A percentile compares a stretch with the other conserved stretches of the same genome.
Evolutionary conservation across 1,139 yeast genomes (phyloP).

Genomic region (Kurtzmaniella quercitrusa): DNA sequence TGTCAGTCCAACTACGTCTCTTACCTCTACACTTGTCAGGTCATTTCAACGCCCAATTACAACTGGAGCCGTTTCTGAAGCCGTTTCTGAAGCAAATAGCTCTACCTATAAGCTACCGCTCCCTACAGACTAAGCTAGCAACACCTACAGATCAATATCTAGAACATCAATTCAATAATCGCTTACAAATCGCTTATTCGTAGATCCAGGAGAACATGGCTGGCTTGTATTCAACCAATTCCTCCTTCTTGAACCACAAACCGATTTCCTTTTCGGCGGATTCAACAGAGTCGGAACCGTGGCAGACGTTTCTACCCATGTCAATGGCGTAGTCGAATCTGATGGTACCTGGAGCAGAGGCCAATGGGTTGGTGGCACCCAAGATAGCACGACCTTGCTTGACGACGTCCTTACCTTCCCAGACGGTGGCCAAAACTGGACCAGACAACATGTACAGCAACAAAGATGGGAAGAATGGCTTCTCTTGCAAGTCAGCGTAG

Average conservation of each 20-base stretch:
- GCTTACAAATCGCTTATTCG: conserved; percentile 51
- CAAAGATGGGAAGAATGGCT: conserved; percentile 97
- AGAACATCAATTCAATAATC: neutral
- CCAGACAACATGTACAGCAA: conserved; percentile 97
- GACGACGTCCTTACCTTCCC: conserved; percentile 99
- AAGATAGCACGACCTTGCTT: conserved; percentile 96
- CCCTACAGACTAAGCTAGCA: neutral
- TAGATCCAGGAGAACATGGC: conserved; percentile 85
- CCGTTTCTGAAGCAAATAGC: too few relatives aligned
- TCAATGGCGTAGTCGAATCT: conserved; percentile 96
- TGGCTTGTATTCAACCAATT: conserved; percentile 88
- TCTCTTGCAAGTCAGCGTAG: conserved; percentile 90
- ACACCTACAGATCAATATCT: neutral
- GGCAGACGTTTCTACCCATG: conserved; percentile 98
- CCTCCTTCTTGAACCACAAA: conserved; percentile 98
- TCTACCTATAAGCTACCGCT: too few relatives aligned
- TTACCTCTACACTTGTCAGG: too few relatives aligned
- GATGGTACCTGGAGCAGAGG: conserved; percentile 98
- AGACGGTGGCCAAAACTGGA: conserved; percentile 97
- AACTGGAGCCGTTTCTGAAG: too few relatives aligned
- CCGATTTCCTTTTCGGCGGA: conserved; percentile 93
- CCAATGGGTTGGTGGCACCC: conserved; percentile 99
- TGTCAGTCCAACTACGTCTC: too few relatives aligned
- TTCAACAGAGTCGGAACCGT: conserved; percentile 99
- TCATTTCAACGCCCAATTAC: too few relatives aligned